Conservation (phyloP, 2,329 filamentous ascomycete species). For the Botrytis paeoniae region DNA sequence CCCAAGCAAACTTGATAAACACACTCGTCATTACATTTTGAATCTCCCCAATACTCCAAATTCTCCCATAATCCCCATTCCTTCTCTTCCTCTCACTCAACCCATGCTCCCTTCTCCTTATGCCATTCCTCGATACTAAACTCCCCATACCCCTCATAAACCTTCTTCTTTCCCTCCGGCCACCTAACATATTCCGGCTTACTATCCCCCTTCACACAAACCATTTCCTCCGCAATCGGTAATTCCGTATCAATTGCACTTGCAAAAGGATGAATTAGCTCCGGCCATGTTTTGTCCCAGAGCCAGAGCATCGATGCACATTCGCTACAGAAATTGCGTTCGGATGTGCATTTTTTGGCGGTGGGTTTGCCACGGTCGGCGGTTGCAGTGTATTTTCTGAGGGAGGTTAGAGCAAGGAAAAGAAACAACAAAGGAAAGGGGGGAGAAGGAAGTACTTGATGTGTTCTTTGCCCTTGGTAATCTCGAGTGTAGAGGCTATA, state of each 20-base stretch:
- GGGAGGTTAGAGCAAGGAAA: neutral
- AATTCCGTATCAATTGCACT: constrained; percentile 48
- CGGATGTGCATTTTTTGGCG: constrained; percentile 42
- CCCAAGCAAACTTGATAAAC: neutral
- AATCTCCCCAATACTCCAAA: neutral
- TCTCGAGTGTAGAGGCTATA: constrained; percentile 42
- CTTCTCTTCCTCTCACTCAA: constrained; percentile 22
- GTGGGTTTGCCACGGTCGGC: constrained; percentile 43
- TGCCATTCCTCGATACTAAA: constrained; percentile 47
- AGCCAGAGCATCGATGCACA: constrained; percentile 49
- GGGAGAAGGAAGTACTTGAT: constrained; percentile 41
- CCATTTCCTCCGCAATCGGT: constrained; percentile 46
- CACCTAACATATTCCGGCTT: constrained; percentile 47
- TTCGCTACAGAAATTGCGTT: constrained; percentile 47
- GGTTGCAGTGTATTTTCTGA: constrained; percentile 45
- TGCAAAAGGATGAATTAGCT: constrained; percentile 49
- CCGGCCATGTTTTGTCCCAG: constrained; percentile 47
- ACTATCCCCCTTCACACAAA: constrained; percentile 44
- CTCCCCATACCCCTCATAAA: constrained; percentile 41
- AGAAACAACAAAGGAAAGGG: neutral
- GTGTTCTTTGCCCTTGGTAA: constrained; percentile 43
- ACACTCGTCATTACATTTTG: neutral
- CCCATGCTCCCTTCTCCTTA: constrained; percentile 40
- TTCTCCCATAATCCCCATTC: neutral
- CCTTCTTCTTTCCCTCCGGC: constrained; percentile 47